A percentile compares a stretch with the other conserved stretches of the same genome.
Conservation (phyloP, 2,329 filamentous ascomycete genomes). For the Bipolaris sorokiniana region DNA sequence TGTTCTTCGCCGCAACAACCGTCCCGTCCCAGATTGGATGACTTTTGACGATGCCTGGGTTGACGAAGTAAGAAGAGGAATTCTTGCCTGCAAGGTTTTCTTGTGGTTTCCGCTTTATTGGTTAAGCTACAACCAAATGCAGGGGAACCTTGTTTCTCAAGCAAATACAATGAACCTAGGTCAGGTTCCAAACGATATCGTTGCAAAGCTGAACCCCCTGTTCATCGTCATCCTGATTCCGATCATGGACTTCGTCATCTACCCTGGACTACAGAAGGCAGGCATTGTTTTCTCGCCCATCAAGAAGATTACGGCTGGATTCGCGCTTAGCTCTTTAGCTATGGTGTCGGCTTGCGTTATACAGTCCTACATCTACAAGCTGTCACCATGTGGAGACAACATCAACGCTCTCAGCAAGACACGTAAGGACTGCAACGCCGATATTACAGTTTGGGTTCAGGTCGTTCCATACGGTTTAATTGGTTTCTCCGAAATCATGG, state of each 20-base stretch:
- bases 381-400: slow-evolving; percentile 34
- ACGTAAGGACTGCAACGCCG: slow-evolving; percentile 49
- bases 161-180: slow-evolving; percentile 70
- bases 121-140: slow-evolving; percentile 61
- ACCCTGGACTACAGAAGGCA: slow-evolving; percentile 70
- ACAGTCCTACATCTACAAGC: slow-evolving; percentile 60
- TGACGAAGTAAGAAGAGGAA: slow-evolving; percentile 73
- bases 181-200: slow-evolving; percentile 77
- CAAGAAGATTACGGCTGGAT: slow-evolving; percentile 75
- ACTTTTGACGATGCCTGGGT: slow-evolving; percentile 82
- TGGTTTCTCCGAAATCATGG: slow-evolving; percentile 66
- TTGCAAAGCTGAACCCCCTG: slow-evolving; percentile 78
- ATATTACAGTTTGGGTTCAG: slow-evolving; percentile 63
- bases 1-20: slow-evolving; percentile 40
- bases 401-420: slow-evolving; percentile 47
- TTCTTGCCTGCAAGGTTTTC: slow-evolving; percentile 49
- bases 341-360: slow-evolving; percentile 64
- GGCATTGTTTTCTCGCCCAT: slow-evolving; percentile 74
- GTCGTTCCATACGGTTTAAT: slow-evolving; percentile 62
- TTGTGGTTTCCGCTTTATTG: slow-evolving; percentile 64
- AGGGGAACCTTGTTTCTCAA: slow-evolving; percentile 71
- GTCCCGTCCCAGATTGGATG: slow-evolving; percentile 70
- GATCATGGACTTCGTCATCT: slow-evolving; percentile 69
- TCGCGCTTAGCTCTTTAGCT: slow-evolving; percentile 67
- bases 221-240: slow-evolving; percentile 70